Evolutionary conservation across 306 rosid species (phyloP), one percentile per base, ranked within the genome.

Genomic region (Rosa persica): DNA sequence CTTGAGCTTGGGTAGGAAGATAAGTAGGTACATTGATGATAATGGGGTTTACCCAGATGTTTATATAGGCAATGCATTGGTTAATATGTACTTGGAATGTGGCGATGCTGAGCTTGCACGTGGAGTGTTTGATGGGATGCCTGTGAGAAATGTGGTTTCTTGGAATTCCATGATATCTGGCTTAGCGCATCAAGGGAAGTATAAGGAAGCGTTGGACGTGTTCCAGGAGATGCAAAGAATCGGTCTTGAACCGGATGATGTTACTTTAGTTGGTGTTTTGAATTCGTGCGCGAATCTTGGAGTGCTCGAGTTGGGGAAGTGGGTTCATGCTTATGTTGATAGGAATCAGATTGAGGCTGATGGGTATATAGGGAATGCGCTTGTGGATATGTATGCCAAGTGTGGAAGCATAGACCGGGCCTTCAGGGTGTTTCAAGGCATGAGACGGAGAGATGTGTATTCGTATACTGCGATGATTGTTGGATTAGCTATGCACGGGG

Each of bases 371-470:
- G 89, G 89, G 51, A 86, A 83, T 70, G 89, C 83, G 5, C 80
- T 86, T 15, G 57, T 86, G 68, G 86, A 83, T 76, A 86, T 86
- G 89, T 83, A 86, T 78, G 86, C 83, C 5, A 86, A 86, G 57
- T 86, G 89, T 64, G 89, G 89, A 47, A 80, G 81, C 68, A 77
- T 86, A 73, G 83, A 83, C 71, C 78, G 62, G 71, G 82, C 86
- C 39, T 64, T 73, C 12, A 62, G 69, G 52, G 86, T 83, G 57
- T 86, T 86, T 58, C 78, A 70, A 44, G 15, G 57, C 27, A 86
- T 86, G 89, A 83, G 74, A 69, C 67, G 2, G 2, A 77, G 70
- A 54, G 89, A 86, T 36, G 86, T 83, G 4, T 86, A 82, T 66
- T 80, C 89, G 11, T 86, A 74, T 51, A 86, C 85, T 3, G 79